Percentiles rank a stretch among this genome's conserved stretches.
phyloP scores from a whole-genome alignment of 495 filamentous ascomycete genomes.

The Cetradonia linearis region DNA sequence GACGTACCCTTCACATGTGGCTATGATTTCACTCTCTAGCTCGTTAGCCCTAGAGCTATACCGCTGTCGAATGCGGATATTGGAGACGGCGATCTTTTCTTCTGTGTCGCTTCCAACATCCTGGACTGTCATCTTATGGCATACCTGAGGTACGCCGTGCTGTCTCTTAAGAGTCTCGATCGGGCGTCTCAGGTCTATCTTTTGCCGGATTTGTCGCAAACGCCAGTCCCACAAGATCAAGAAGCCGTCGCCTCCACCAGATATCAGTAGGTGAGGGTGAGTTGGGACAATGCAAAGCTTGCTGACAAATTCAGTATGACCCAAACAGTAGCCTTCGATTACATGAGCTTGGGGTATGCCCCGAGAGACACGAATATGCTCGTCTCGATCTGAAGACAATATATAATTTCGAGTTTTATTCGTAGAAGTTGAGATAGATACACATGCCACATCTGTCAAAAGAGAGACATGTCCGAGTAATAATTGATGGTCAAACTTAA shows the following conservation, averaged over 20 bases:
- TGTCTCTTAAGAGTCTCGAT: conserved; percentile 9
- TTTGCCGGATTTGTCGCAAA: conserved; percentile 41
- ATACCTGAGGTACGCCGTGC: too few relatives aligned
- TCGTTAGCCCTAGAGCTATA: conserved; percentile 2
- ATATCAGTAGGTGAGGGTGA: conserved; percentile 54
- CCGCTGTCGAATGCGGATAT: conserved; percentile 31
- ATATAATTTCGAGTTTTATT: conserved; percentile 50
- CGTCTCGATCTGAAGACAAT: conserved; percentile 84
- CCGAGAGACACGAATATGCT: conserved; percentile 89
- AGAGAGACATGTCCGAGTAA: conserved; percentile 91
- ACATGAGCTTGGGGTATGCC: conserved; percentile 73
- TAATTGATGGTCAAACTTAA: conserved; percentile 57
- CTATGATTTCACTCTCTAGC: conserved; percentile 37
- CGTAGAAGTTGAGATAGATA: conserved; percentile 25
- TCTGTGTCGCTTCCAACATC: conserved; percentile 20
- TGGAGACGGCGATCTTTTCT: conserved; percentile 40
- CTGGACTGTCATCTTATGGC: too few relatives aligned
- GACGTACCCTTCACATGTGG: conserved; percentile 59
- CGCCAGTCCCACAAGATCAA: conserved; percentile 79
- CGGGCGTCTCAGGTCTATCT: conserved; percentile 38
- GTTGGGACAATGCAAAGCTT: conserved; percentile 53
- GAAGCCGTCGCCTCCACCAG: conserved; percentile 74
- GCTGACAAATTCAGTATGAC: conserved; percentile 73
- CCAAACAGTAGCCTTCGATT: conserved; percentile 81
- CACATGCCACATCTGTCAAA: conserved; percentile 62